Percentiles rank a stretch among this genome's conserved stretches.
These are phyloP conservation scores for Zizania latifolia DNA, from an alignment of 176 grass and related monocot species.

Conservation along the genomic window DNA sequence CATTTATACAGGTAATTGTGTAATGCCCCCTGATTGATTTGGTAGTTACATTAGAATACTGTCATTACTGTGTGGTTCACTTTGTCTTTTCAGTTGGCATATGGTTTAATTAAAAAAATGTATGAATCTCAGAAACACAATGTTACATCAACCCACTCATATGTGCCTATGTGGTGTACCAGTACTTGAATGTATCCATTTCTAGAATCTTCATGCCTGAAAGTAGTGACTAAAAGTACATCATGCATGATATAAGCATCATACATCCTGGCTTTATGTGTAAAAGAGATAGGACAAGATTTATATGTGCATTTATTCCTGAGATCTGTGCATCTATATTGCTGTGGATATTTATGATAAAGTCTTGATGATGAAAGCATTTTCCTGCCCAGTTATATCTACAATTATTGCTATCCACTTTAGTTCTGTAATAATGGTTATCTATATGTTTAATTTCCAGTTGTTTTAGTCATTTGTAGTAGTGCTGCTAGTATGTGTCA, in stretches of 20 bases:
- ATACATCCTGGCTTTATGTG: not conserved
- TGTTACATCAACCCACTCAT: not conserved
- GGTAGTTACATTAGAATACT: not conserved
- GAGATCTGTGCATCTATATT: not conserved
- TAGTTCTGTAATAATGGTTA: not conserved
- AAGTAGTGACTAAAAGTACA: not conserved
- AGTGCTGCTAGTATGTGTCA: not conserved
- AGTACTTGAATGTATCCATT: not conserved
- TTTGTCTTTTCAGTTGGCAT: not conserved
- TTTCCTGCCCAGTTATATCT: not conserved
- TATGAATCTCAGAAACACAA: not conserved
- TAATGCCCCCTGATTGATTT: conserved; percentile 8
- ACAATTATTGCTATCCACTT: not conserved
- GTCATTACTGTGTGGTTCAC: not conserved
- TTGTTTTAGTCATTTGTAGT: not conserved
- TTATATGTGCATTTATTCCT: not conserved
- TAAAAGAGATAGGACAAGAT: not conserved
- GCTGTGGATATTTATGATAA: not conserved
- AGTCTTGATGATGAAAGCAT: not conserved
- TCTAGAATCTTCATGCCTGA: not conserved
- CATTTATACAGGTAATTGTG: conserved; percentile 72
- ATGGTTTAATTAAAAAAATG: not conserved
- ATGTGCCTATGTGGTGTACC: not conserved
- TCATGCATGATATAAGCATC: not conserved
- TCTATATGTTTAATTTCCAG: not conserved